A percentile compares a stretch with the other conserved stretches of the same genome.
These are phyloP conservation scores for Isatis lusitanica DNA, from an alignment of 441 rosid genomes.

Conservation along the genomic window DNA sequence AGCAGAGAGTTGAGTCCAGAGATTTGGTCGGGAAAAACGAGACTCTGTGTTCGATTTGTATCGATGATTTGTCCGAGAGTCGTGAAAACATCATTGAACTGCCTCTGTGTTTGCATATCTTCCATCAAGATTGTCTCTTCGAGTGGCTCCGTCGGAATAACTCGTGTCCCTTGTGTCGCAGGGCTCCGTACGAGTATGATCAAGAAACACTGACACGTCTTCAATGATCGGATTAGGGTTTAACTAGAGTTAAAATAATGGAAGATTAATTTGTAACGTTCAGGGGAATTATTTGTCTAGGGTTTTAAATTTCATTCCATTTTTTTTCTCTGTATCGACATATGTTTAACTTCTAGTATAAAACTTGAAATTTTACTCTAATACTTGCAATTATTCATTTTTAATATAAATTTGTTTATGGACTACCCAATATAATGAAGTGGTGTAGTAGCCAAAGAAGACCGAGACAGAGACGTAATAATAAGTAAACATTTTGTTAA, in stretches of 20 bases:
- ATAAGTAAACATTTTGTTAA: too few species aligned
- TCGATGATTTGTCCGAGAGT: not conserved
- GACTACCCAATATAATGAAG: too few species aligned
- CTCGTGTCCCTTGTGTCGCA: slow-evolving; percentile 19
- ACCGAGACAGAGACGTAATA: too few species aligned
- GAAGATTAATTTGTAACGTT: too few species aligned
- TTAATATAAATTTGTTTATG: not conserved
- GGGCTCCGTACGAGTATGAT: not conserved
- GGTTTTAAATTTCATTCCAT: not conserved
- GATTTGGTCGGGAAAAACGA: slow-evolving; percentile 35
- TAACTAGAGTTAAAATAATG: too few species aligned
- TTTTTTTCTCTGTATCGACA: not conserved
- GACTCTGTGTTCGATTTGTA: slow-evolving; percentile 5
- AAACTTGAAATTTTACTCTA: not conserved
- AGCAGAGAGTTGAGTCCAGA: not conserved
- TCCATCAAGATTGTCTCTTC: slow-evolving; percentile 22
- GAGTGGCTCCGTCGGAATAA: slow-evolving; percentile 8
- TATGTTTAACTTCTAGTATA: not conserved
- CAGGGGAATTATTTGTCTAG: not conserved
- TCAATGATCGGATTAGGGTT: too few species aligned
- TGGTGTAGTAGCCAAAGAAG: too few species aligned
- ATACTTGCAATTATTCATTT: not conserved
- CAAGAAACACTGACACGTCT: too few species aligned
- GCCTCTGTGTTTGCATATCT: slow-evolving; percentile 10
- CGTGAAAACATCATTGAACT: not conserved